phyloP scores from a whole-genome alignment of 2,329 filamentous ascomycete genomes.

The Pseudogymnoascus verrucosus region DNA sequence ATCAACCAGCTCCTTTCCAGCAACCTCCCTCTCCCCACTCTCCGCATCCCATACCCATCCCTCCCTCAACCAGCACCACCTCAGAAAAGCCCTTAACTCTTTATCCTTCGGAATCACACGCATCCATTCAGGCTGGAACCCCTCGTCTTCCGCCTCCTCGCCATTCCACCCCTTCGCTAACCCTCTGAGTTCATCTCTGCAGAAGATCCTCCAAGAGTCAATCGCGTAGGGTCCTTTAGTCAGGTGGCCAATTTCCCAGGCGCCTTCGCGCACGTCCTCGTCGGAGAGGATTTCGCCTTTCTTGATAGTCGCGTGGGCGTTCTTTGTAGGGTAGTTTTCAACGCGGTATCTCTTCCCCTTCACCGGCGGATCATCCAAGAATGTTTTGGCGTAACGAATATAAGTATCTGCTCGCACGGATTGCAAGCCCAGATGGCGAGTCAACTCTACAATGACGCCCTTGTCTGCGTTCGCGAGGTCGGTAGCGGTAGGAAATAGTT shows the following conservation, averaged over 20 bases:
- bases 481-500: conserved; percentile 57
- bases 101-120: conserved; percentile 76
- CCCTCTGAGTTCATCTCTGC: conserved; percentile 67
- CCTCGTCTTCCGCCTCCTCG: conserved; percentile 33
- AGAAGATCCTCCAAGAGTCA: conserved; percentile 92
- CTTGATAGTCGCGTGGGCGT: conserved; percentile 41
- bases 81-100: conserved; percentile 75
- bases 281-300: conserved; percentile 40
- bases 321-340: conserved; percentile 44
- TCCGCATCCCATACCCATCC: conserved; percentile 72
- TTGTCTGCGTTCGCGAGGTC: conserved; percentile 51
- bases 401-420: conserved; percentile 59
- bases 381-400: conserved; percentile 61
- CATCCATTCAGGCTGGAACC: conserved; percentile 85
- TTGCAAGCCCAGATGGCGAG: conserved; percentile 64
- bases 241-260: conserved; percentile 81
- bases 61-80: conserved; percentile 88
- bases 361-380: conserved; percentile 55
- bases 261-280: conserved; percentile 26
- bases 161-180: conserved; percentile 60
- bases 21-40: conserved; percentile 54
- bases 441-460: conserved; percentile 51
- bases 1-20: conserved; percentile 44
- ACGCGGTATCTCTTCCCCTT: conserved; percentile 49
- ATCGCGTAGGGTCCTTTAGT: conserved; percentile 76